These are phyloP conservation scores for Phycomyces blakesleeanus DNA, from an alignment of 192 early-diverging fungal genomes.

Conservation along the genomic window DNA sequence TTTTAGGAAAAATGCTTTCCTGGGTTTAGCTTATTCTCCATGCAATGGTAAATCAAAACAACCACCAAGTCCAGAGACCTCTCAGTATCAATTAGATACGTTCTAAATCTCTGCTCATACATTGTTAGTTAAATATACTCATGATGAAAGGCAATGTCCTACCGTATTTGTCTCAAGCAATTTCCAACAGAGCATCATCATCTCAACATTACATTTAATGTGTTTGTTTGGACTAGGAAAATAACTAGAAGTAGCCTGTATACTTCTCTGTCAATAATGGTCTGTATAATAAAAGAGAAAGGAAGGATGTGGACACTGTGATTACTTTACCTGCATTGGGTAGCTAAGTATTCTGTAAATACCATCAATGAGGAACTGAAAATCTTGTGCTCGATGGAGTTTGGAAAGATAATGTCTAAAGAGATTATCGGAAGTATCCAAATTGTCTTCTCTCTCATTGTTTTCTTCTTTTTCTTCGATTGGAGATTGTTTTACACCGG, in stretches of 20 bases:
- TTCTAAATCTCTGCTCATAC: constrained; percentile 54
- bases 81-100: constrained; percentile 58
- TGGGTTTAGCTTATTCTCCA: constrained; percentile 57
- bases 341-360: constrained; percentile 77
- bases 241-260: constrained; percentile 61
- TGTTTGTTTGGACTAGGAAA: constrained; percentile 72
- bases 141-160: constrained; percentile 6
- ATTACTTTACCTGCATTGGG: constrained; percentile 53
- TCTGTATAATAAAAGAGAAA: too few species aligned
- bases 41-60: constrained; percentile 57
- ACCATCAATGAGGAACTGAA: constrained; percentile 73
- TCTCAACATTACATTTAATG: constrained; percentile 60
- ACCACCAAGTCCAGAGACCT: constrained; percentile 57
- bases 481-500: background rate
- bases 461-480: constrained; percentile 1
- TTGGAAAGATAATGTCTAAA: constrained; percentile 79
- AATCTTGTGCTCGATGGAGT: constrained; percentile 80
- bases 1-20: constrained; percentile 34
- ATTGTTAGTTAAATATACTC: too few species aligned
- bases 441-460: background rate
- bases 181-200: constrained; percentile 84
- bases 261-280: background rate
- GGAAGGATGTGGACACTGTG: too few species aligned
- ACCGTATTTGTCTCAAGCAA: constrained; percentile 77
- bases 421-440: constrained; percentile 51